Base-by-base conservation (phyloP, 805 yeast genomes). In the Wickerhamomyces hampshirensis region DNA sequence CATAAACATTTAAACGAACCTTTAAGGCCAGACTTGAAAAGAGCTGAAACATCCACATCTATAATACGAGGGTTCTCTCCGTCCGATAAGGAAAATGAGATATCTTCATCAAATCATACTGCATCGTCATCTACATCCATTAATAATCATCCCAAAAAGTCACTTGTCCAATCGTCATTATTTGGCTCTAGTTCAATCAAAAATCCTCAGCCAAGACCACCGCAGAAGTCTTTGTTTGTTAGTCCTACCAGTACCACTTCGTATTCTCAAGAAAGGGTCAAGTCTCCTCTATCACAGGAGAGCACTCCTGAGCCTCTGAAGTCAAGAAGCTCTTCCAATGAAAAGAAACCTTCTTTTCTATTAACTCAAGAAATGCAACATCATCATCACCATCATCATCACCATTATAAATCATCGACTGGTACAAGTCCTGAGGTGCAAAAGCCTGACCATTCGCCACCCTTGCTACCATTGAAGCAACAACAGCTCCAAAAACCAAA, bases 41-140 rank as follows among this genome's bases (percentile, higher is more conserved):
- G 58, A 33, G 27, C 47, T 0, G 57, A 52, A 7, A 53, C 58
- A 4, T 51, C 51, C 4, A 55, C 58, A 3, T 53, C 58, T 0
- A 44, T 55, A 7, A 39, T 55, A 6, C 43, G 58, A 35, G 59
- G 59, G 1, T 55, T 55, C 35, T 50, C 51, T 6, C 49, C 57
- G 5, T 42, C 46, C 23, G 31, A 35, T 28, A 15, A 13, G 33
- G 26, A 16, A 23, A 19, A 13, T 26, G 37, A 11, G 30, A 19
- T 15, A 8, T 11, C 10, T 21, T 11, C 24, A 8, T 21, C 24
- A 8, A 7, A 7, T 21, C 10, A 7, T 8, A 8, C 24, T 8
- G 5, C 30, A 24, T 12, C 21, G n/a, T n/a, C 24, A 8, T 21
- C 24, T 21, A 11, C 11, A 21, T 21, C 24, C 24, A 21, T 11